Conservation (phyloP, 116 monocot species). For the Zostera marina region DNA sequence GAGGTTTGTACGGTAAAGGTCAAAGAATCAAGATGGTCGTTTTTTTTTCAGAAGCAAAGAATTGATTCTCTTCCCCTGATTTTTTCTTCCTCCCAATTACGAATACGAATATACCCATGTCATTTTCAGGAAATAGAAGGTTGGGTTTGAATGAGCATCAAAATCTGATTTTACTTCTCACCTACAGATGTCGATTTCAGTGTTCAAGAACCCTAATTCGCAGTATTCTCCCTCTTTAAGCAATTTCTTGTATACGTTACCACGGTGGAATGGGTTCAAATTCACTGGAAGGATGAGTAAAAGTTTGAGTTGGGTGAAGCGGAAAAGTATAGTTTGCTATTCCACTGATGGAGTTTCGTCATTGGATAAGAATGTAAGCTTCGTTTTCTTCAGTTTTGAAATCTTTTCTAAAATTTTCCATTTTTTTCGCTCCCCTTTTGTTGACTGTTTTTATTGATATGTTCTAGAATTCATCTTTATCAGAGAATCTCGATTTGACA, state of each 20-base stretch:
- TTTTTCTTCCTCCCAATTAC: no score
- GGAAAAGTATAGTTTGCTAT: background rate
- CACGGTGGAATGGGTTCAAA: background rate
- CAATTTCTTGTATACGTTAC: background rate
- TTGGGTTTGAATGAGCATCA: background rate
- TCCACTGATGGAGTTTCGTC: constrained; percentile 2
- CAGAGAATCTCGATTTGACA: constrained; percentile 14
- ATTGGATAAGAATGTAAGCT: constrained; percentile 6
- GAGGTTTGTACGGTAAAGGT: no score
- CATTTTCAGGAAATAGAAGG: no score
- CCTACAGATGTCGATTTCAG: background rate
- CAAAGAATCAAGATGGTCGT: no score
- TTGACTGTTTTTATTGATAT: background rate
- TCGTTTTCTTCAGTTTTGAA: background rate
- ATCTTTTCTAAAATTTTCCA: background rate
- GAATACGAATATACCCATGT: no score
- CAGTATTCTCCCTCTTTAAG: background rate
- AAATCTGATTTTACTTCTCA: background rate
- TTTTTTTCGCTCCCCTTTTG: background rate
- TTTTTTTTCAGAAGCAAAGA: no score
- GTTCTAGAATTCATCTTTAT: constrained; percentile 16
- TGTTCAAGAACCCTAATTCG: background rate
- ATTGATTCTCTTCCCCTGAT: no score
- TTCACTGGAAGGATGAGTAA: background rate
- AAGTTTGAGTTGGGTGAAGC: background rate